Percentiles rank a stretch among this genome's conserved stretches.
These are phyloP conservation scores for Solanum aculeatissimum DNA, from an alignment of 305 asterid species.

Conservation along the genomic window DNA sequence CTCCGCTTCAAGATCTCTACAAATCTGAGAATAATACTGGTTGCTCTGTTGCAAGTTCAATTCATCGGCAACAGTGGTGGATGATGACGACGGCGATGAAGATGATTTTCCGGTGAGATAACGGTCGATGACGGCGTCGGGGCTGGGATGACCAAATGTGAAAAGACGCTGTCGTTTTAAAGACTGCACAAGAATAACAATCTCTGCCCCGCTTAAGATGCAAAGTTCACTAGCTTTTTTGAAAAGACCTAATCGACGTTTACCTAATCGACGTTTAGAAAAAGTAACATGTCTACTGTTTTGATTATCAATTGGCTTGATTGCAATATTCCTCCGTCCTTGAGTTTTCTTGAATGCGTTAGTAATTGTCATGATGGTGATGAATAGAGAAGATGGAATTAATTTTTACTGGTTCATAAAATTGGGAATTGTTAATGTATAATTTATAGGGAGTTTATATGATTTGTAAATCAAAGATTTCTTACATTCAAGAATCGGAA, in stretches of 20 bases:
- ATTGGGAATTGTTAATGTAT: background rate
- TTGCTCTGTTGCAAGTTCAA: constrained; percentile 12
- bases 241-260: constrained; percentile 25
- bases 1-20: constrained; percentile 33
- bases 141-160: constrained; percentile 25
- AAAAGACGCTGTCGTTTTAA: constrained; percentile 19
- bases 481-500: background rate
- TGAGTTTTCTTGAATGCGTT: constrained; percentile 16
- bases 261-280: constrained; percentile 20
- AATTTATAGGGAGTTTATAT: background rate
- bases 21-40: constrained; percentile 16
- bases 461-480: background rate
- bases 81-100: background rate
- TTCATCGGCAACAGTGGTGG: background rate
- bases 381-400: background rate
- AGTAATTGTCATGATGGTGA: background rate
- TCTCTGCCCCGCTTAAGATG: constrained; percentile 19
- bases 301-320: constrained; percentile 14
- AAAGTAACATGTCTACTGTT: constrained; percentile 17
- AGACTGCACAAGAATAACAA: constrained; percentile 24
- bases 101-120: constrained; percentile 11
- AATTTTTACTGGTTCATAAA: background rate
- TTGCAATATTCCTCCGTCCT: constrained; percentile 31
- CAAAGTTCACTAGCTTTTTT: constrained; percentile 25
- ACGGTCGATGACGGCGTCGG: constrained; percentile 8